phyloP scores from a whole-genome alignment of 2,329 filamentous ascomycete species.

The Aplosporella prunicola region DNA sequence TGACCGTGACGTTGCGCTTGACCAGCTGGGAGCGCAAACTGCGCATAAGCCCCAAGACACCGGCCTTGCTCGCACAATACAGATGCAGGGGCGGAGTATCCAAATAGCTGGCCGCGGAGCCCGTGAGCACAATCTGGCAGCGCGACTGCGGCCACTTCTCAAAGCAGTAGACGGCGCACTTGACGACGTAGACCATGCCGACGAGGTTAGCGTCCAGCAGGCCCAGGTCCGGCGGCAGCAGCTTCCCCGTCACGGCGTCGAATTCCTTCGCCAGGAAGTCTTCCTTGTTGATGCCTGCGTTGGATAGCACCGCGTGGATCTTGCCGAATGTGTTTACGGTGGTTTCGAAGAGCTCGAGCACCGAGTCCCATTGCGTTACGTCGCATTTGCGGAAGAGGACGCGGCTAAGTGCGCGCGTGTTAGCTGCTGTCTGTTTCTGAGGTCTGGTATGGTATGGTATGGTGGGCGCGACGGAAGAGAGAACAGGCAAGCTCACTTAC shows the following conservation, averaged over 20 bases:
- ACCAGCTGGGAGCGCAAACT: slow-evolving; percentile 14
- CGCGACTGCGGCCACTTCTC: slow-evolving; percentile 12
- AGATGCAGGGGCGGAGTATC: slow-evolving; percentile 16
- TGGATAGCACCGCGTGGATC: slow-evolving; percentile 12
- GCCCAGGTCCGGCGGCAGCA: slow-evolving; percentile 14
- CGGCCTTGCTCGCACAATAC: slow-evolving; percentile 19
- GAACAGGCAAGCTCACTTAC: neutral
- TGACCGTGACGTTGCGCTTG: slow-evolving; percentile 15
- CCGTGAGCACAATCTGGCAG: slow-evolving; percentile 17
- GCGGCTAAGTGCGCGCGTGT: no score
- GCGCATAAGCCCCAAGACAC: slow-evolving; percentile 18
- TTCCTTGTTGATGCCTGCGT: slow-evolving; percentile 12
- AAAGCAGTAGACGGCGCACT: slow-evolving; percentile 18
- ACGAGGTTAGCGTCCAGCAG: slow-evolving; percentile 18
- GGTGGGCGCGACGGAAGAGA: neutral
- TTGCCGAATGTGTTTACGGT: slow-evolving; percentile 4
- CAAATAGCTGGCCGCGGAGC: slow-evolving; percentile 17
- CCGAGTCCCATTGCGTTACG: slow-evolving; percentile 1
- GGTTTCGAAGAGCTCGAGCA: slow-evolving; percentile 7
- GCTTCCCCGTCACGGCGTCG: slow-evolving; percentile 11
- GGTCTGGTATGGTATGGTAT: neutral
- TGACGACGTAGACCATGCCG: slow-evolving; percentile 15
- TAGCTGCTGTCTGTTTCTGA: no score
- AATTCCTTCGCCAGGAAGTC: slow-evolving; percentile 10
- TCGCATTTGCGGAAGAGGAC: slow-evolving; percentile 7